Evolutionary conservation across 768 basidiomycete species (phyloP), one percentile per base, ranked within the genome.

Genomic region (Lactarius trivialis): DNA sequence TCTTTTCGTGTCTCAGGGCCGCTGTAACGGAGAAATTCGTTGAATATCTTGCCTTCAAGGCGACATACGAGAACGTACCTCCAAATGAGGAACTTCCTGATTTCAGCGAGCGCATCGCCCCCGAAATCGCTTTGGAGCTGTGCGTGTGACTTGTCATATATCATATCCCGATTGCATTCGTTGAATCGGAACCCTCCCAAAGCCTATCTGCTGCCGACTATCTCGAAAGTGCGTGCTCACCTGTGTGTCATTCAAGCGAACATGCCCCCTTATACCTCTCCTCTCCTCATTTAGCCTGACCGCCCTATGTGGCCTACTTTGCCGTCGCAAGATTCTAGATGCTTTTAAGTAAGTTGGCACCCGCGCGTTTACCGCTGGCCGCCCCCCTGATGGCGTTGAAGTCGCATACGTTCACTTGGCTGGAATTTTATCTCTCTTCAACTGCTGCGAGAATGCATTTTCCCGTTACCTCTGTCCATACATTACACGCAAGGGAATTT

Each of bases 41-140:
- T 45, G 94, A 98, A 73, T 97, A 93, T 71, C 89, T 96, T 76
- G 77, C 82, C 34, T 94, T 89, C 79, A 94, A 89, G 74, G 77
- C 84, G 1, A 80, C 92, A 63, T 93, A 91, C 70, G 84, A 87
- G 64, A 80, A 81, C n/a, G 77, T 76, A 1, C 82, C 81, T 0
- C 76, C 83, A 7, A 91, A 86, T 66, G 91, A 93, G 68, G 90
- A 93, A 54, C 76, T 89, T 24, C 91, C 93, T 24, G 93, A 97
- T 67, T 88, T 93, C 66, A 73, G 81, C 65, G 92, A 95, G 66
- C 82, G 94, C 21, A 81, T 98, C 55, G 85, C 86, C 1, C 91
- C 91, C 1, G 93, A 96, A 72, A 82, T 97, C 51, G 89, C 90
- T 1, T 74, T 98, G 7, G 94, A 97, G 72, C 73, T 96, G 94